Percentiles rank a stretch among this genome's conserved stretches.
Conservation (phyloP, 495 filamentous ascomycete species). For the Penicillium flavigenum region DNA sequence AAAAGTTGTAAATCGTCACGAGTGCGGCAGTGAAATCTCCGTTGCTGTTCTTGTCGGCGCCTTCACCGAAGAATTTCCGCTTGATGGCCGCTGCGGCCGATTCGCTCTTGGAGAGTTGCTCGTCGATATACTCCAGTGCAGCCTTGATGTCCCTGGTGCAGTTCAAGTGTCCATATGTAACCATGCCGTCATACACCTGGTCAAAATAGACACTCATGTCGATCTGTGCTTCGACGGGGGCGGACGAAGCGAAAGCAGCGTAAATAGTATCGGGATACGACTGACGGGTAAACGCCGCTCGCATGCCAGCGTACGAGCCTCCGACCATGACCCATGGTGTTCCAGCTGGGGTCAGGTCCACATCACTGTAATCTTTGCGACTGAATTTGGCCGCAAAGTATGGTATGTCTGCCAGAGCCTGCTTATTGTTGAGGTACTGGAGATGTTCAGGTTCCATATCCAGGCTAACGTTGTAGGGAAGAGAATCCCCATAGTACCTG, state of each 20-base stretch:
- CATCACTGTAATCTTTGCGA: constrained; percentile 29
- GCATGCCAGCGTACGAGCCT: constrained; percentile 58
- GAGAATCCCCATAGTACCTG: constrained; percentile 54
- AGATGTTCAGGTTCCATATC: constrained; percentile 49
- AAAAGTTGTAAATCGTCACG: constrained; percentile 39
- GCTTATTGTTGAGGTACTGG: constrained; percentile 49
- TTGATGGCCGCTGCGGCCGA: constrained; percentile 46
- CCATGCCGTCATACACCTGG: constrained; percentile 55
- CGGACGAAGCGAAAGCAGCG: constrained; percentile 55
- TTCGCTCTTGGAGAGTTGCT: constrained; percentile 34
- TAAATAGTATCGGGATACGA: constrained; percentile 59
- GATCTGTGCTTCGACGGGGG: constrained; percentile 52
- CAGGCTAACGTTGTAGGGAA: constrained; percentile 45
- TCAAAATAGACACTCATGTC: constrained; percentile 60
- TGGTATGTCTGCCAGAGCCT: constrained; percentile 54
- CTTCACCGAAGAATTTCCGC: constrained; percentile 48
- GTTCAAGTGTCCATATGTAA: constrained; percentile 48
- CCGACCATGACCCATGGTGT: constrained; percentile 62
- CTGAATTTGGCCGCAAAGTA: constrained; percentile 53
- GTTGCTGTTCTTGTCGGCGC: constrained; percentile 50
- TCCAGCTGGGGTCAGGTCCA: constrained; percentile 43
- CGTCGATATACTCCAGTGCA: constrained; percentile 53
- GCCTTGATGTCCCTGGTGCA: constrained; percentile 56
- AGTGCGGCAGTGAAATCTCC: constrained; percentile 50
- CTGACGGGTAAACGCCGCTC: constrained; percentile 54